These are phyloP conservation scores for Tetrapisispora iriomotensis DNA, from an alignment of 805 yeast species.

Conservation along the genomic window DNA sequence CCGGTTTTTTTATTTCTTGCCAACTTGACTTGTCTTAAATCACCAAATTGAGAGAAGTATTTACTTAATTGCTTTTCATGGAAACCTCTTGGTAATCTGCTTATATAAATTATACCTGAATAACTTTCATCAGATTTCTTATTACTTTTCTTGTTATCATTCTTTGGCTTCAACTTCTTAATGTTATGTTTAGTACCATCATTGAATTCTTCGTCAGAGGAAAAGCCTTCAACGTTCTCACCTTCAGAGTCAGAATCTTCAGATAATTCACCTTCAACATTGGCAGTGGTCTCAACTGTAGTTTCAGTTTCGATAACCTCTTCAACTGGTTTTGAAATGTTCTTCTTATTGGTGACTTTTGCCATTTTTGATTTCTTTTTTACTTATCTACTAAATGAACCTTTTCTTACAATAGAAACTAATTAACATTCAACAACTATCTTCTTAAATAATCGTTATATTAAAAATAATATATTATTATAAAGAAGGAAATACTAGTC, in stretches of 20 bases:
- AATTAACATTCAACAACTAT: no score
- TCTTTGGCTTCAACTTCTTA: constrained; percentile 23
- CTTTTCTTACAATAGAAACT: no score
- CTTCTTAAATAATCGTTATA: no score
- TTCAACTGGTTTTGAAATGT: not conserved
- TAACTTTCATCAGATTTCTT: constrained; percentile 21
- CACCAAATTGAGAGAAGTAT: constrained; percentile 89
- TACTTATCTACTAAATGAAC: no score
- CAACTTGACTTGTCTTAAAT: constrained; percentile 62
- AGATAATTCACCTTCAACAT: constrained; percentile 16
- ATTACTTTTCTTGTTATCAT: constrained; percentile 16
- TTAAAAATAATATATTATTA: no score
- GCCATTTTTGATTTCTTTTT: constrained; percentile 6
- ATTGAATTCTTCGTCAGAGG: constrained; percentile 26
- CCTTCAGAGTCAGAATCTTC: constrained; percentile 19
- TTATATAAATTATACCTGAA: constrained; percentile 74
- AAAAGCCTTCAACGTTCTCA: constrained; percentile 27
- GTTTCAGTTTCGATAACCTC: constrained; percentile 15
- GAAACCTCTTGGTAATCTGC: constrained; percentile 89
- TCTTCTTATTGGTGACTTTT: not conserved
- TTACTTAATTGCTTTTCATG: constrained; percentile 65
- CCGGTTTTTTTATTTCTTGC: constrained; percentile 90
- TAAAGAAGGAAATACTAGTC: no score
- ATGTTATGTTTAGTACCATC: constrained; percentile 17
- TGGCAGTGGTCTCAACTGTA: constrained; percentile 11